These are phyloP conservation scores for Aspergillus biplanus DNA, from an alignment of 495 filamentous ascomycete species.

Conservation along the genomic window DNA sequence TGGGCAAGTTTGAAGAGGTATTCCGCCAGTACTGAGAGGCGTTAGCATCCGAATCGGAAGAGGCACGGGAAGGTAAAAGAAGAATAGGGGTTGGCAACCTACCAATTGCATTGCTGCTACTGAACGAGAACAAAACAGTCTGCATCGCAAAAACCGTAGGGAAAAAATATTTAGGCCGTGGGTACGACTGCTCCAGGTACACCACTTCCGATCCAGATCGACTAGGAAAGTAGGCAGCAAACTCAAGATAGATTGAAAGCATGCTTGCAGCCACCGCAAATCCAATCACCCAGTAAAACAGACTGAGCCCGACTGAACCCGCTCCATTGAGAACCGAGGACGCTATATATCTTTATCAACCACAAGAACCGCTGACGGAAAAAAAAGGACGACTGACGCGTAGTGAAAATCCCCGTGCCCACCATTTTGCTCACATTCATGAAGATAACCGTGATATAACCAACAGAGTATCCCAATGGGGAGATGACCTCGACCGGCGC, in stretches of 20 bases:
- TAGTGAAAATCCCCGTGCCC: slow-evolving; percentile 68
- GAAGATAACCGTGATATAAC: slow-evolving; percentile 58
- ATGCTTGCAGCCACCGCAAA: slow-evolving; percentile 53
- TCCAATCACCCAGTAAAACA: slow-evolving; percentile 67
- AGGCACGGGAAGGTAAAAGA: too few species aligned
- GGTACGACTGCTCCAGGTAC: slow-evolving; percentile 68
- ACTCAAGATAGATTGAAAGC: slow-evolving; percentile 62
- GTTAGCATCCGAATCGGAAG: not conserved
- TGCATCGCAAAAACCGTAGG: slow-evolving; percentile 64
- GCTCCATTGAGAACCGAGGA: slow-evolving; percentile 57
- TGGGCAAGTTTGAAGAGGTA: slow-evolving; percentile 59
- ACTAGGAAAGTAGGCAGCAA: slow-evolving; percentile 64
- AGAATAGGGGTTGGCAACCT: not conserved
- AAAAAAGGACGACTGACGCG: slow-evolving; percentile 47
- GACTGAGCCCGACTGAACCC: slow-evolving; percentile 60
- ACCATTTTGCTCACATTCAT: slow-evolving; percentile 69
- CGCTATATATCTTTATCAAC: slow-evolving; percentile 37
- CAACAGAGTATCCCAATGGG: slow-evolving; percentile 63
- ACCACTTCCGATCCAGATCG: slow-evolving; percentile 67
- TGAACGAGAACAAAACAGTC: slow-evolving; percentile 62
- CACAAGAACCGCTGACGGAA: not conserved
- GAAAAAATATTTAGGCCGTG: slow-evolving; percentile 62
- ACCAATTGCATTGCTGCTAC: slow-evolving; percentile 64
- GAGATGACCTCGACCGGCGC: slow-evolving; percentile 64
- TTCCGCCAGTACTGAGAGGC: slow-evolving; percentile 45